These are phyloP conservation scores for Globisporangium canariense DNA, from an alignment of 352 stramenopile species.

Conservation along the genomic window DNA sequence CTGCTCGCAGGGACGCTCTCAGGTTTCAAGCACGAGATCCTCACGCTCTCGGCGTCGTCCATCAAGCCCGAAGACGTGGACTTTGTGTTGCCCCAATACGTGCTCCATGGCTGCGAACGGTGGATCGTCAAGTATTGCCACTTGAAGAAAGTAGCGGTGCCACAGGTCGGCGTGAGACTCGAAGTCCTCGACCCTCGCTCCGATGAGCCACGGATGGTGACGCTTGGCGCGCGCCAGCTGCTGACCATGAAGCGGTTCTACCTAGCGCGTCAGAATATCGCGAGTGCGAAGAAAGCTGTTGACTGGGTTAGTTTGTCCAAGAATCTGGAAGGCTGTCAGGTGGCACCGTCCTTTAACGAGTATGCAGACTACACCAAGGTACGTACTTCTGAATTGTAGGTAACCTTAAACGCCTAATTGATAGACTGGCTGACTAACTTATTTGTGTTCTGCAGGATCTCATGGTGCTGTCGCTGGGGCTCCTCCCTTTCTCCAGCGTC, in stretches of 20 bases:
- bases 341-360: not conserved
- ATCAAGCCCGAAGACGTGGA: conserved; percentile 3
- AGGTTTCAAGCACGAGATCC: conserved; percentile 9
- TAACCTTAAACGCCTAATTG: too few species aligned
- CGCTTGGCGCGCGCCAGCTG: conserved; percentile 1
- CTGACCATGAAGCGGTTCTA: conserved; percentile 8
- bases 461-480: not conserved
- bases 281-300: not conserved
- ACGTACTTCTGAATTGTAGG: not conserved
- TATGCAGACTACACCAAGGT: conserved; percentile 5
- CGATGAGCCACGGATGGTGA: not conserved
- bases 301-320: not conserved
- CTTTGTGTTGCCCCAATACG: conserved; percentile 10
- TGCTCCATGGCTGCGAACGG: not conserved
- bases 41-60: not conserved
- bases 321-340: not conserved
- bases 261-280: conserved; percentile 1
- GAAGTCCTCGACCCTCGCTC: not conserved
- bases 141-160: not conserved
- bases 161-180: conserved; percentile 1
- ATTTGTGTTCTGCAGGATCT: not conserved
- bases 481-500: not conserved
- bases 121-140: conserved; percentile 4
- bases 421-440: not conserved
- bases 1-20: not conserved